Evolutionary conservation across 192 early-diverging fungal species (phyloP).

Genomic region (Entomortierella lignicola): DNA sequence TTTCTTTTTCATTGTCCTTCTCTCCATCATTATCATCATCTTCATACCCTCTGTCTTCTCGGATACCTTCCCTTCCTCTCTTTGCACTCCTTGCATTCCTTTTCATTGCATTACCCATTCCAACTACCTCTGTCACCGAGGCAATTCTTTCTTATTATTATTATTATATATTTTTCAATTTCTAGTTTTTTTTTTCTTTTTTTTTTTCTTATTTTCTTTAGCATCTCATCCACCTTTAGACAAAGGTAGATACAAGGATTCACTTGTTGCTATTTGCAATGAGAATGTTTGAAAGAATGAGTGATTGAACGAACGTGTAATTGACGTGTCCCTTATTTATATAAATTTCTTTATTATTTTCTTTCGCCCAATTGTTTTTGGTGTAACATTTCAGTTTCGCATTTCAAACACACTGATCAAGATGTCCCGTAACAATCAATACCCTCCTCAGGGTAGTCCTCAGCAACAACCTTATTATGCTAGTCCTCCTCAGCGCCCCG

Average conservation of each 20-base stretch:
- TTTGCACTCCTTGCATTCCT: background rate
- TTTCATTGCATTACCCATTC: background rate
- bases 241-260: background rate
- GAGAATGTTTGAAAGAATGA: too few relatives aligned
- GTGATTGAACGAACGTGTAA: too few relatives aligned
- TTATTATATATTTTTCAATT: background rate
- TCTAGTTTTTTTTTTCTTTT: background rate
- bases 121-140: conserved; percentile 2
- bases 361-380: background rate
- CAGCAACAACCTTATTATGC: conserved; percentile 48
- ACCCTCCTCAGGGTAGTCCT: conserved; percentile 29
- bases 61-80: background rate
- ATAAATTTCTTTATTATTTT: background rate
- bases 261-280: background rate
- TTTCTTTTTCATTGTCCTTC: background rate
- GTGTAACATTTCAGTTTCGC: background rate
- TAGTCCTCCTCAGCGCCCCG: conserved; percentile 26
- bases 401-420: background rate
- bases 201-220: conserved; percentile 9
- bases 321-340: too few relatives aligned
- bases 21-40: background rate
- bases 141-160: background rate
- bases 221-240: background rate
- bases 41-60: background rate
- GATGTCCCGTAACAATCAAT: conserved; percentile 53